A percentile compares a stretch with the other conserved stretches of the same genome.
Evolutionary conservation across 1,139 yeast genomes (phyloP).

Genomic region (Sugiyamaella castrensis): DNA sequence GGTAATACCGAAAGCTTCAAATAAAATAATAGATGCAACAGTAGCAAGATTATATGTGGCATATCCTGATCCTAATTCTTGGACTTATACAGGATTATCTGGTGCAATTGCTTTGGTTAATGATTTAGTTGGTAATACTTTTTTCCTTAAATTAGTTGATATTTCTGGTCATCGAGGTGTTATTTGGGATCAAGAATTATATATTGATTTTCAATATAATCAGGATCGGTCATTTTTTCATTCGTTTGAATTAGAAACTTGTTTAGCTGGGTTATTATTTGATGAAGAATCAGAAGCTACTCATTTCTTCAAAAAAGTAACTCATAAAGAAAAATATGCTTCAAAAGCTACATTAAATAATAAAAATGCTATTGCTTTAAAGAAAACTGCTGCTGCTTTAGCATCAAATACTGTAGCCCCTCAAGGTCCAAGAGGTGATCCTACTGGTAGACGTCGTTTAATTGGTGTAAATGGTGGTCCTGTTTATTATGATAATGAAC

Average conservation of each 20-base stretch:
- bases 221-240: constrained; percentile 96
- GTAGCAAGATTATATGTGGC: constrained; percentile 89
- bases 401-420: constrained; percentile 39
- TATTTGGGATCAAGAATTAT: constrained; percentile 94
- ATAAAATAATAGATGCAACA: constrained; percentile 86
- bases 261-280: constrained; percentile 82
- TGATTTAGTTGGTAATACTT: constrained; percentile 91
- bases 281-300: constrained; percentile 89
- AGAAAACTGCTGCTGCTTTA: constrained; percentile 37
- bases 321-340: constrained; percentile 74
- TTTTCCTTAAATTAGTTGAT: constrained; percentile 84
- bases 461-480: constrained; percentile 42
- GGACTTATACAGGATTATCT: constrained; percentile 85
- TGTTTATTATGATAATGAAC: constrained; percentile 70
- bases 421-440: constrained; percentile 75
- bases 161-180: constrained; percentile 79
- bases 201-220: constrained; percentile 79
- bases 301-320: constrained; percentile 74
- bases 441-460: constrained; percentile 46
- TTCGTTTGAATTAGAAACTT: constrained; percentile 88
- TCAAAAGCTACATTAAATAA: constrained; percentile 81
- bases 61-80: constrained; percentile 72
- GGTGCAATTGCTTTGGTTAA: constrained; percentile 89
- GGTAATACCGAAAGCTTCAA: constrained; percentile 81
- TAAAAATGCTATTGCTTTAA: constrained; percentile 81